Evolutionary conservation across 768 basidiomycete genomes (phyloP), one percentile per base, ranked within the genome.

Genomic region (Phlegmacium glaucopus): DNA sequence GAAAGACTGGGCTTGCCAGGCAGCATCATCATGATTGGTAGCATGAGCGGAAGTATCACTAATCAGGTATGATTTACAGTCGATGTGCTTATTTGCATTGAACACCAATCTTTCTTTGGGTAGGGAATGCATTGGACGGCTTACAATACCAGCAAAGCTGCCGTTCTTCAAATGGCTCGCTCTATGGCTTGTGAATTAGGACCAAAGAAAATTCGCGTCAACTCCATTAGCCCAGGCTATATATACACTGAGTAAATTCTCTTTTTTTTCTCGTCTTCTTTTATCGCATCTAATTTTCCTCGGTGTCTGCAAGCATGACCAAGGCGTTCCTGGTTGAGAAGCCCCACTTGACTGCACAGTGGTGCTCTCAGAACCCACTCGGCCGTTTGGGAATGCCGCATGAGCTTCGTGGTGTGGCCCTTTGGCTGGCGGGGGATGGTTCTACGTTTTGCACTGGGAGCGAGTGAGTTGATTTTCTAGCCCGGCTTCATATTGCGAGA

Each of bases 171-270:
- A 66, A 85, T 87, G 82, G 78, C 71, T 3, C 80, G 87, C 30
- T 85, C 82, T 54, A 77, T 90, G 78, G 87, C 85, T 3, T 85
- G 83, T 59, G 87, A 90, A 56, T 75, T 89, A 2, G 86, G 84
- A 3, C 65, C 64, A n/a, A 69, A 80, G 55, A 64, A 70, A 3
- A 88, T 90, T 41, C 72, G 87, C 3, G 85, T 87, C 50, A 90
- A 90, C 60, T 68, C 77, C 4, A 68, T 90, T 47, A 85, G 83
- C 42, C 87, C 86, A 0, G 87, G 87, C 17, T 79, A 85, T 54
- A 83, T 87, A 28, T 82, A 82, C 56, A 87, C 85, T 1, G 71
- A 71, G 82, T 82, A 35, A 50, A 63, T 56, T 30, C 35, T 15
- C 7, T 26, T 6, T 29, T 35, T 18, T 15, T 18, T 44, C 18